Conservation (phyloP, 164 flowering plant species). For the Buxus sempervirens region DNA sequence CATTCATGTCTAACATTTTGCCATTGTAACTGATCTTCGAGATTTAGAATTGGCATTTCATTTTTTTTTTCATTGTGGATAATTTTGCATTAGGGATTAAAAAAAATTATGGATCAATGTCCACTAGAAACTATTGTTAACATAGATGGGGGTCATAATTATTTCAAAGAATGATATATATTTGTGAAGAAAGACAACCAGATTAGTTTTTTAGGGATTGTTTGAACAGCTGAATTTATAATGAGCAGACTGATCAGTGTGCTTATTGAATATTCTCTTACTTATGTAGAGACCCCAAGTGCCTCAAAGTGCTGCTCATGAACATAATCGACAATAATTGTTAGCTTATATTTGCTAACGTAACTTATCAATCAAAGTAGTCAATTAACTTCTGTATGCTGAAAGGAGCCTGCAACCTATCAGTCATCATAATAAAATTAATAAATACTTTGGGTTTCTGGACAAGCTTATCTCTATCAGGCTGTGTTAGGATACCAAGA, state of each 20-base stretch:
- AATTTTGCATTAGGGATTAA: background rate
- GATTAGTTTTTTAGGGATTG: background rate
- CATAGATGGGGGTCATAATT: background rate
- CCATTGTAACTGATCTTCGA: background rate
- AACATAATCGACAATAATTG: background rate
- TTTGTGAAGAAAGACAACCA: background rate
- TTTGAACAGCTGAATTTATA: too few species aligned
- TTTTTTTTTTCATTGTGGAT: background rate
- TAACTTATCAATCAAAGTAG: background rate
- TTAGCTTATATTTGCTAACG: background rate
- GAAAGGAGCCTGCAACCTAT: background rate
- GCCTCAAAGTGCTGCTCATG: background rate
- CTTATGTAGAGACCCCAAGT: background rate
- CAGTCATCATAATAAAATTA: background rate
- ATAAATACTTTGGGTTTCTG: too few species aligned
- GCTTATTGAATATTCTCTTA: too few species aligned
- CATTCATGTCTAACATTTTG: background rate
- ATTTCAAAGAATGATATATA: background rate
- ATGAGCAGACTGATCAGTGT: too few species aligned
- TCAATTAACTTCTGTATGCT: background rate
- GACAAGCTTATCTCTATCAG: too few species aligned
- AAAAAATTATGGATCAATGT: background rate
- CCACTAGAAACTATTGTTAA: background rate
- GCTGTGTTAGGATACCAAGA: too few species aligned
- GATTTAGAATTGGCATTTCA: background rate